phyloP scores from a whole-genome alignment of 2,329 filamentous ascomycete species.

The Diaporthe longicolla region DNA sequence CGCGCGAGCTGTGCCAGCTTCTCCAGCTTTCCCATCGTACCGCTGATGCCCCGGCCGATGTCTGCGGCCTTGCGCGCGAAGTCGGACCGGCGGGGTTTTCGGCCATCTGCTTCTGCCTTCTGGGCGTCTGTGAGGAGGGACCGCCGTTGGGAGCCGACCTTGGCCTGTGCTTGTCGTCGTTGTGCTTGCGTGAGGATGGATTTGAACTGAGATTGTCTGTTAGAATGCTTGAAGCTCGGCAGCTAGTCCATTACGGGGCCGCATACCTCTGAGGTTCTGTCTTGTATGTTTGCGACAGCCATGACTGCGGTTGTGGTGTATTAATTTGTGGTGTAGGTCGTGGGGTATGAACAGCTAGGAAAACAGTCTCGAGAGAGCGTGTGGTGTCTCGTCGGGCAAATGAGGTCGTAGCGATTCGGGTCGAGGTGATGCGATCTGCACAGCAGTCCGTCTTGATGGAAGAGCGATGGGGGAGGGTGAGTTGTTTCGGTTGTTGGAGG shows the following conservation, averaged over 20 bases:
- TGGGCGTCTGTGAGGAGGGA: conserved; percentile 83
- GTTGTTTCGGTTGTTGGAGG: background rate
- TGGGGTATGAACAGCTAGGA: background rate
- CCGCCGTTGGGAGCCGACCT: conserved; percentile 83
- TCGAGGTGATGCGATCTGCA: conserved; percentile 39
- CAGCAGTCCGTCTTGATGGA: conserved; percentile 25
- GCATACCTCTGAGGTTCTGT: conserved; percentile 83
- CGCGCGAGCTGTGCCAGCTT: conserved; percentile 95
- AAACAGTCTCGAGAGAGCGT: conserved; percentile 8
- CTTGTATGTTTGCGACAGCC: conserved; percentile 87
- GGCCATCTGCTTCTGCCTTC: conserved; percentile 73
- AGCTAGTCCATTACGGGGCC: background rate
- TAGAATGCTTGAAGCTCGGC: background rate
- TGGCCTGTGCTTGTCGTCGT: conserved; percentile 81
- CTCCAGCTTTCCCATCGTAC: conserved; percentile 95
- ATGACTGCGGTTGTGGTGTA: conserved; percentile 56
- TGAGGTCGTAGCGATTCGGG: conserved; percentile 11
- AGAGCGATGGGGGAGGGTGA: conserved; percentile 5
- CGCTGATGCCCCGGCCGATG: conserved; percentile 91
- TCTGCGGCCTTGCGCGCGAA: conserved; percentile 93
- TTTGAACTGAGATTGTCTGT: conserved; percentile 71
- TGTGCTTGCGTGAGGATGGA: conserved; percentile 90
- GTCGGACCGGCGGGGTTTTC: conserved; percentile 78
- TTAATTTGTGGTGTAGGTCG: background rate
- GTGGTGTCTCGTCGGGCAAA: conserved; percentile 11